Percentiles rank a stretch among this genome's conserved stretches.
Conservation (phyloP, 1,139 yeast species). For the Blastobotrys aristatus region DNA sequence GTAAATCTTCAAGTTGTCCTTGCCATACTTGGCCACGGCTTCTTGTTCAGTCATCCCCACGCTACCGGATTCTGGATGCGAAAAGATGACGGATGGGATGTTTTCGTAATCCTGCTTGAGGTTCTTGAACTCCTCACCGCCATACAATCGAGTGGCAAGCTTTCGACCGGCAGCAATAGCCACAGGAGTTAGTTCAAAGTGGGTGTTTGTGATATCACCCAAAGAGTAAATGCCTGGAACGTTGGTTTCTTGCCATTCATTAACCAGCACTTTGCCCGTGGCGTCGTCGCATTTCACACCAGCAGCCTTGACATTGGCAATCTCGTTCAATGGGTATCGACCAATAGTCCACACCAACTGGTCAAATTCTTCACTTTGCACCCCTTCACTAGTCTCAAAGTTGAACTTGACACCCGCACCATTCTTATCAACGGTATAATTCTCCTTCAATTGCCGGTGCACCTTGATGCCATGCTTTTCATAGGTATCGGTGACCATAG, state of each 20-base stretch:
- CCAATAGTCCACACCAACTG: constrained; percentile 91
- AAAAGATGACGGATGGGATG: constrained; percentile 86
- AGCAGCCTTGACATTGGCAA: constrained; percentile 66
- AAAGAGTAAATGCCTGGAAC: constrained; percentile 71
- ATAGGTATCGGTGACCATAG: constrained; percentile 73
- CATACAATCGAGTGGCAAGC: constrained; percentile 85
- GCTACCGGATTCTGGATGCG: constrained; percentile 97
- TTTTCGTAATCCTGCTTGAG: constrained; percentile 77
- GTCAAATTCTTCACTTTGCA: constrained; percentile 58
- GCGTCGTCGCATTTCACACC: constrained; percentile 59
- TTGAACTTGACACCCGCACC: constrained; percentile 57
- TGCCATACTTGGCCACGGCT: constrained; percentile 75
- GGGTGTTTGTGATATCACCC: constrained; percentile 88
- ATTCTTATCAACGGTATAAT: constrained; percentile 44
- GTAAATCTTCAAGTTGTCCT: constrained; percentile 75
- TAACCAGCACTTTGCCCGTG: constrained; percentile 59
- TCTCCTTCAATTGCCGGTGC: constrained; percentile 57
- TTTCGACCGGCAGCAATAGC: constrained; percentile 98
- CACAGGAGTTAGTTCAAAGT: constrained; percentile 89
- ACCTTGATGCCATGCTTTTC: constrained; percentile 74
- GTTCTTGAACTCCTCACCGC: constrained; percentile 60
- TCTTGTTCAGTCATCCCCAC: constrained; percentile 78
- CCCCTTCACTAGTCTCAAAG: constrained; percentile 32
- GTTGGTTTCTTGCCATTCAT: constrained; percentile 81
- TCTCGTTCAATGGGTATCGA: constrained; percentile 65